phyloP scores from a whole-genome alignment of 352 stramenopile species.

The Phytophthora vignae region DNA sequence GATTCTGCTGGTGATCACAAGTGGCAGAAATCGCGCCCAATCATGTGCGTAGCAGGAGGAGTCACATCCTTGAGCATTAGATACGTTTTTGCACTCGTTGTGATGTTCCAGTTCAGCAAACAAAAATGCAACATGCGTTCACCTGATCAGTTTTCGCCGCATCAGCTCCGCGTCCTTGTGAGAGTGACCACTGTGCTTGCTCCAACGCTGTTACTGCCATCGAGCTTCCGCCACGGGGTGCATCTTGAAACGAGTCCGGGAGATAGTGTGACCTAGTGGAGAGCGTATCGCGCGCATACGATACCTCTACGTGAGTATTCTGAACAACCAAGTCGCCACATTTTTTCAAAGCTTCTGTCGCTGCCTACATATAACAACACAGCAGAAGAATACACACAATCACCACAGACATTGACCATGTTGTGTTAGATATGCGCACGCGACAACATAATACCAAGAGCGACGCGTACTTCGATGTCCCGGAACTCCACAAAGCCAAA shows the following conservation, averaged over 20 bases:
- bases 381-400: not conserved
- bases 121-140: constrained; percentile 48
- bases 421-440: constrained; percentile 7
- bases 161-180: constrained; percentile 55
- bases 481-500: constrained; percentile 87
- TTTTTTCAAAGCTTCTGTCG: constrained; percentile 43
- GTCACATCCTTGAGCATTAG: constrained; percentile 44
- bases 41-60: constrained; percentile 29
- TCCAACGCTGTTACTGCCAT: constrained; percentile 74
- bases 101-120: constrained; percentile 39
- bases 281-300: constrained; percentile 63
- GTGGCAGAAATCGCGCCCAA: constrained; percentile 6
- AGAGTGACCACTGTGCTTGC: constrained; percentile 85
- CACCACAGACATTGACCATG: not conserved
- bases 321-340: constrained; percentile 47
- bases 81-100: constrained; percentile 29
- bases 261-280: constrained; percentile 28
- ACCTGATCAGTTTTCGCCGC: constrained; percentile 48
- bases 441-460: not conserved
- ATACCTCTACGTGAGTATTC: constrained; percentile 55
- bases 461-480: constrained; percentile 58
- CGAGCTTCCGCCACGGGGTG: constrained; percentile 41
- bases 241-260: constrained; percentile 7
- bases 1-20: constrained; percentile 35
- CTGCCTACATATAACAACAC: constrained; percentile 28